Percentiles rank a stretch among this genome's conserved stretches.
Evolutionary conservation across 768 basidiomycete genomes (phyloP).

Genomic region (Hortiboletus flavorubellus): DNA sequence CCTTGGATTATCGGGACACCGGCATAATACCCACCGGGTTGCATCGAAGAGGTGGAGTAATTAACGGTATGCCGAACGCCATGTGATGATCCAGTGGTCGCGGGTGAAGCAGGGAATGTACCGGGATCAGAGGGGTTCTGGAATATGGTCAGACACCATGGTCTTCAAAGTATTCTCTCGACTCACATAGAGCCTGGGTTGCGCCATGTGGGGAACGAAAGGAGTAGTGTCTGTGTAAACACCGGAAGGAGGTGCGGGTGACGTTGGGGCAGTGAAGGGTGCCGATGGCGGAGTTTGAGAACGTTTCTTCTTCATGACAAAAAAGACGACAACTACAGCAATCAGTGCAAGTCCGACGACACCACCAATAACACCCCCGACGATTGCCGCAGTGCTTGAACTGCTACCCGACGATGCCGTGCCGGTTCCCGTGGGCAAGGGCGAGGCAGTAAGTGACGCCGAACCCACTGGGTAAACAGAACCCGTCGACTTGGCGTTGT

Average conservation of each 20-base stretch:
- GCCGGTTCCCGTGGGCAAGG: neutral
- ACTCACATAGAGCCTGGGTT: constrained; percentile 32
- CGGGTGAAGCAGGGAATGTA: constrained; percentile 33
- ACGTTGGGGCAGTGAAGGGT: neutral
- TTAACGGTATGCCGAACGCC: constrained; percentile 1
- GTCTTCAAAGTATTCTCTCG: neutral
- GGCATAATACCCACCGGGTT: constrained; percentile 20
- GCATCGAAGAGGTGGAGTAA: constrained; percentile 11
- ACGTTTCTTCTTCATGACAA: constrained; percentile 31
- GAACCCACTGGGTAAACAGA: constrained; percentile 2
- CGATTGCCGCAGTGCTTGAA: constrained; percentile 51
- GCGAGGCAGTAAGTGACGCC: neutral
- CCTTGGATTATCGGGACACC: constrained; percentile 27
- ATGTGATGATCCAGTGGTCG: constrained; percentile 6
- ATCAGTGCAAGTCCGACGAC: constrained; percentile 48
- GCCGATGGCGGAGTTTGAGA: constrained; percentile 20
- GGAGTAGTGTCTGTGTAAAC: constrained; percentile 9
- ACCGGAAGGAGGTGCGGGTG: neutral
- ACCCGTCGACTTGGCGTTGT: constrained; percentile 25
- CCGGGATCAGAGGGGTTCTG: constrained; percentile 38
- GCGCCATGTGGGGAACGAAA: constrained; percentile 17
- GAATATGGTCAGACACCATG: constrained; percentile 1
- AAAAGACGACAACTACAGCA: constrained; percentile 40
- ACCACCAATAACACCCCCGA: constrained; percentile 65
- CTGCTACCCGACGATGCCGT: constrained; percentile 5